Percentiles rank a stretch among this genome's conserved stretches.
phyloP scores from a whole-genome alignment of 345 rosid species.

The Acer yangbiense region DNA sequence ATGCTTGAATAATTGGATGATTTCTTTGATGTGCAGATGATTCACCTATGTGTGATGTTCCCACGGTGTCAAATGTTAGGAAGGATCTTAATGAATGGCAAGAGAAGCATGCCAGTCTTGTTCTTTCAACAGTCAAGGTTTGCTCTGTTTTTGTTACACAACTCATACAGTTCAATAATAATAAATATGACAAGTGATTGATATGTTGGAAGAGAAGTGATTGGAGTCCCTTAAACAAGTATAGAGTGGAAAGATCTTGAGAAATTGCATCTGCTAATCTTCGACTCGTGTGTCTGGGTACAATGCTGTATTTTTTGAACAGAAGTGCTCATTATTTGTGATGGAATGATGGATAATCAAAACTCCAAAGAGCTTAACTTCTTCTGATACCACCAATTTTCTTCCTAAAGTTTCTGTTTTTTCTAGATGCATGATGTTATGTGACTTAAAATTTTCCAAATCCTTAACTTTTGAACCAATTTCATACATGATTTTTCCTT shows the following conservation, averaged over 20 bases:
- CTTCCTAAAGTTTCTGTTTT: not conserved
- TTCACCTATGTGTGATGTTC: slow-evolving; percentile 49
- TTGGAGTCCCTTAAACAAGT: not conserved
- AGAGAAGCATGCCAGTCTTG: slow-evolving; percentile 59
- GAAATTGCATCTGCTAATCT: not conserved
- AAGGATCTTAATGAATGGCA: slow-evolving; percentile 69
- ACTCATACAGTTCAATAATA: not conserved
- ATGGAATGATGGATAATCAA: not conserved
- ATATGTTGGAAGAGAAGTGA: not conserved
- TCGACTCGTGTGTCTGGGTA: not conserved
- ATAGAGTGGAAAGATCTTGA: not conserved
- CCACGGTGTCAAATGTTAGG: slow-evolving; percentile 52
- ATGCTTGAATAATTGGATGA: slow-evolving; percentile 4
- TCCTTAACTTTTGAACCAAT: not conserved
- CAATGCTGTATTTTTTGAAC: not conserved
- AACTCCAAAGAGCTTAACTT: not conserved
- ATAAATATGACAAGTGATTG: not conserved
- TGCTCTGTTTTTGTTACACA: not conserved
- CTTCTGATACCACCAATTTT: not conserved
- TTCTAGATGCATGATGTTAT: not conserved
- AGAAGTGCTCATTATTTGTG: slow-evolving; percentile 3
- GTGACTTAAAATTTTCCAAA: not conserved
- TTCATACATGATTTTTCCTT: not conserved
- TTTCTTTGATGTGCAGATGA: slow-evolving; percentile 43
- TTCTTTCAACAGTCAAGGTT: slow-evolving; percentile 60